Percentiles rank a stretch among this genome's conserved stretches.
These are phyloP conservation scores for Mediolabrus comicus DNA, from an alignment of 108 stramenopile genomes.

Conservation along the genomic window DNA sequence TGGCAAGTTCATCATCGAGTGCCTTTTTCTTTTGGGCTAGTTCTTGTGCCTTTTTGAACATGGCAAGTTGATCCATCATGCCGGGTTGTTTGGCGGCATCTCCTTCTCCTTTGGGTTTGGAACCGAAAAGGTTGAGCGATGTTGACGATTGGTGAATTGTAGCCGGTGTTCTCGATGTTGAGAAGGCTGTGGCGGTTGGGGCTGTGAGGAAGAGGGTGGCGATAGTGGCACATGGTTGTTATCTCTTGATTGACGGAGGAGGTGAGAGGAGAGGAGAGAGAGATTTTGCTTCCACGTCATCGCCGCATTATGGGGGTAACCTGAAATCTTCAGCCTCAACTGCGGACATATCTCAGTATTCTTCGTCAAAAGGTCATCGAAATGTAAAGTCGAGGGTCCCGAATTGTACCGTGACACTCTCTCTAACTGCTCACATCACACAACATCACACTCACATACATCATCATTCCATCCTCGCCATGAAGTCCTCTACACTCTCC, in stretches of 20 bases:
- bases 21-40: slow-evolving; percentile 73
- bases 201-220: slow-evolving; percentile 35
- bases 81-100: slow-evolving; percentile 53
- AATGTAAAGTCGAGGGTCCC: not conserved
- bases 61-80: slow-evolving; percentile 90
- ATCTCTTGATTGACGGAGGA: no score
- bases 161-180: slow-evolving; percentile 22
- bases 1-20: slow-evolving; percentile 69
- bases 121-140: slow-evolving; percentile 63
- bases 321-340: not conserved
- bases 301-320: not conserved
- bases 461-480: not conserved
- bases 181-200: slow-evolving; percentile 45
- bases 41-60: slow-evolving; percentile 91
- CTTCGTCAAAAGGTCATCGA: not conserved
- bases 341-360: not conserved
- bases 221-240: slow-evolving; percentile 34
- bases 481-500: not conserved
- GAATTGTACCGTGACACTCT: not conserved
- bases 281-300: no score
- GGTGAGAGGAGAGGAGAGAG: no score
- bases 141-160: slow-evolving; percentile 4
- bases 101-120: slow-evolving; percentile 46
- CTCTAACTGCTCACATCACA: not conserved
- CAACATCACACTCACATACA: no score